Conservation (phyloP, 352 stramenopile genomes). For the Globisporangium radiosum region DNA sequence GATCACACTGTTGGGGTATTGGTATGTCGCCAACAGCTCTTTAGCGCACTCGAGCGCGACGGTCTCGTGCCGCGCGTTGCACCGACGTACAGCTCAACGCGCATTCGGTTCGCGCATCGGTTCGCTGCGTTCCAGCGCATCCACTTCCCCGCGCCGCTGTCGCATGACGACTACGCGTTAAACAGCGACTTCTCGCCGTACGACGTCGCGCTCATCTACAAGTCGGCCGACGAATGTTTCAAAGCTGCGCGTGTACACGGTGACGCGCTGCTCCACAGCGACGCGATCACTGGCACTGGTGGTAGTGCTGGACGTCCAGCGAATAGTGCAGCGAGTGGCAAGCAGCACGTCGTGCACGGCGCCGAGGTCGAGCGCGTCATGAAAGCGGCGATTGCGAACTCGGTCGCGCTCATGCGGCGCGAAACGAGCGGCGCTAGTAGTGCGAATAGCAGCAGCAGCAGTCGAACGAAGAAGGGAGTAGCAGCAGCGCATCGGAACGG, state of each 20-base stretch:
- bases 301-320: not conserved
- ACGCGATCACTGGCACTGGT: conserved; percentile 18
- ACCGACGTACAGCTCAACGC: conserved; percentile 51
- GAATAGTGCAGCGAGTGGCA: conserved; percentile 6
- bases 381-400: conserved; percentile 61
- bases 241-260: conserved; percentile 50
- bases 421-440: conserved; percentile 3
- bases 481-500: conserved; percentile 13
- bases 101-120: conserved; percentile 73
- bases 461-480: conserved; percentile 20
- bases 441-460: conserved; percentile 1
- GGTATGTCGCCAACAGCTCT: conserved; percentile 19
- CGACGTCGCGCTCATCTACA: conserved; percentile 69
- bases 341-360: conserved; percentile 17
- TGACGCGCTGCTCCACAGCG: conserved; percentile 41
- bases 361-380: conserved; percentile 50
- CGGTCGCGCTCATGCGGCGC: conserved; percentile 45
- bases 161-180: conserved; percentile 61
- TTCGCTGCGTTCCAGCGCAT: conserved; percentile 73
- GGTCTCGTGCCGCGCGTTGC: conserved; percentile 34
- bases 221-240: conserved; percentile 82
- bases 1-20: too few species aligned
- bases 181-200: conserved; percentile 82
- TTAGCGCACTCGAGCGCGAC: conserved; percentile 66
- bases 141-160: conserved; percentile 61